A percentile compares a stretch with the other conserved stretches of the same genome.
phyloP scores from a whole-genome alignment of 2,329 filamentous ascomycete genomes.

The Colletotrichum tropicicola region DNA sequence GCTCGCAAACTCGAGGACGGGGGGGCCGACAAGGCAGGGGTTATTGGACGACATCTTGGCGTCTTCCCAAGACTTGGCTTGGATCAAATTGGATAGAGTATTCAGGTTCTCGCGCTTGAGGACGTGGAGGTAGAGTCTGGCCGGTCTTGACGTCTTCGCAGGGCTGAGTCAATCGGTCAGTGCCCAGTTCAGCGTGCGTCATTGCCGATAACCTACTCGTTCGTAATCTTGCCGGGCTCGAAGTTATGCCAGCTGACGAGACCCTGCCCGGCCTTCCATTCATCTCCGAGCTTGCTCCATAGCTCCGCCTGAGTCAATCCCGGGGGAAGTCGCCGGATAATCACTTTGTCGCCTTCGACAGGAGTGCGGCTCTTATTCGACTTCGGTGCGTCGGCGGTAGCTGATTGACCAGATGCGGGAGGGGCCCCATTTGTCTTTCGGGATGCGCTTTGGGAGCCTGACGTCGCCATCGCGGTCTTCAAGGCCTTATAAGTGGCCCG shows the following conservation, averaged over 20 bases:
- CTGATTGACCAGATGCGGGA: slow-evolving; percentile 56
- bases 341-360: slow-evolving; percentile 79
- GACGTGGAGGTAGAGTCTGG: slow-evolving; percentile 85
- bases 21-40: slow-evolving; percentile 78
- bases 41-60: slow-evolving; percentile 79
- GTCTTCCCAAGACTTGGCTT: slow-evolving; percentile 78
- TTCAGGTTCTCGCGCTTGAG: slow-evolving; percentile 75
- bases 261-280: slow-evolving; percentile 83
- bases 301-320: slow-evolving; percentile 86
- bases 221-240: slow-evolving; percentile 75
- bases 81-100: slow-evolving; percentile 75
- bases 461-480: slow-evolving; percentile 15
- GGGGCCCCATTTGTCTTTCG: slow-evolving; percentile 62
- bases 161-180: slow-evolving; percentile 57
- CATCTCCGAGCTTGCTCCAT: slow-evolving; percentile 73
- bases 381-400: slow-evolving; percentile 48
- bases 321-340: slow-evolving; percentile 86
- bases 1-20: slow-evolving; percentile 81
- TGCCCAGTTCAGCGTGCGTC: neutral
- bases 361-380: slow-evolving; percentile 58
- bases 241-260: slow-evolving; percentile 87
- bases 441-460: slow-evolving; percentile 18
- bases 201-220: slow-evolving; percentile 71
- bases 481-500: neutral
- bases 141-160: slow-evolving; percentile 85